Evolutionary conservation across 1,284 basidiomycete species (phyloP).

Genomic region (Cryptococcus jaspeensis): DNA sequence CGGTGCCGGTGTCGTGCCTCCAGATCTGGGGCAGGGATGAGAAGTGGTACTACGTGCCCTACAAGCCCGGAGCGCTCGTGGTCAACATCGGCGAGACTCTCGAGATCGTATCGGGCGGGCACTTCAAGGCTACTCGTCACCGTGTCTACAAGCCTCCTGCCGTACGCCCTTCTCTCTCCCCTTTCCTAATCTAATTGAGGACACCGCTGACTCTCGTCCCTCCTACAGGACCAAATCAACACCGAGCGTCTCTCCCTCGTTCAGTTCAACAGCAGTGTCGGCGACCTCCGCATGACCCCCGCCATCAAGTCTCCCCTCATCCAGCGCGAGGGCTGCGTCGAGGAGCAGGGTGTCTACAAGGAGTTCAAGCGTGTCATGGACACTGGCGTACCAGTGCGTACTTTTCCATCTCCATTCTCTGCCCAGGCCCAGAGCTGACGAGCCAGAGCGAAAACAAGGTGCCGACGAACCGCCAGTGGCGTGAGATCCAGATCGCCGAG

Average conservation of each 20-base stretch:
- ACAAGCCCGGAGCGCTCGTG: conserved; percentile 40
- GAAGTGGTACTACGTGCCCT: conserved; percentile 50
- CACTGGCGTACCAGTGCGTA: conserved; percentile 24
- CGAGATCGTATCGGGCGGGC: conserved; percentile 41
- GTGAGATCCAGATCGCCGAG: conserved; percentile 41
- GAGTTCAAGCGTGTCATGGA: conserved; percentile 41
- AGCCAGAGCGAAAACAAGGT: conserved; percentile 5
- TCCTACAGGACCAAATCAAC: conserved; percentile 43
- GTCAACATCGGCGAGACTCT: conserved; percentile 43
- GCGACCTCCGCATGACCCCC: conserved; percentile 43
- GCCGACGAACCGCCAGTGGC: conserved; percentile 41
- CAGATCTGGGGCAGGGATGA: conserved; percentile 53
- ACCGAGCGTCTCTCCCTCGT: conserved; percentile 53
- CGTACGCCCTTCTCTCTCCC: neutral
- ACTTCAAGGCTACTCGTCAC: conserved; percentile 51
- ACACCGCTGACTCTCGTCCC: neutral
- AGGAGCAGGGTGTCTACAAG: conserved; percentile 39
- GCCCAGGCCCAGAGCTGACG: too few relatives aligned
- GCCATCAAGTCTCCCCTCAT: conserved; percentile 35
- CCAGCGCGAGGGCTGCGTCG: conserved; percentile 40
- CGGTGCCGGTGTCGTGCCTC: conserved; percentile 51
- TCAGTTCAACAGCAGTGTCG: conserved; percentile 51
- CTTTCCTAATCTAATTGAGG: neutral
- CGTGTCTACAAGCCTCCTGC: conserved; percentile 50
- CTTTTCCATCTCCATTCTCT: neutral